Evolutionary conservation across 140 eudicot genomes (phyloP).

Genomic region (Cichorium intybus): DNA sequence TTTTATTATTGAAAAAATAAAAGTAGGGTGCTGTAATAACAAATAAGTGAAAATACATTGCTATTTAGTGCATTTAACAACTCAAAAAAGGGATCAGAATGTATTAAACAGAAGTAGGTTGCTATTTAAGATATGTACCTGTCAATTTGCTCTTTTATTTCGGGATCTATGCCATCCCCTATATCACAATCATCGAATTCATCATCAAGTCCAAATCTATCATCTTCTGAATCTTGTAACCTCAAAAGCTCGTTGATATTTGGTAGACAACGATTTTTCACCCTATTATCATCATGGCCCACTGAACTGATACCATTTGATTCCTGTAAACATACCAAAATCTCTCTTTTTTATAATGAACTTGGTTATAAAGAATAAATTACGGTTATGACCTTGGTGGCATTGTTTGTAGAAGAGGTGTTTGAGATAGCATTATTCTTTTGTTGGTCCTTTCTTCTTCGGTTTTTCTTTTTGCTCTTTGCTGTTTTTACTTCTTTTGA

Average conservation of each 20-base stretch:
- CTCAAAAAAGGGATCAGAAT: neutral
- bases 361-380: neutral
- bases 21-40: too few species aligned
- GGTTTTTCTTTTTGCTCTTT: slow-evolving; percentile 81
- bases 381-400: slow-evolving; percentile 24
- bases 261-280: slow-evolving; percentile 29
- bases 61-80: too few species aligned
- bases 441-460: slow-evolving; percentile 76
- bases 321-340: slow-evolving; percentile 43
- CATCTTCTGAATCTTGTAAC: slow-evolving; percentile 51
- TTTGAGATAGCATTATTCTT: slow-evolving; percentile 30
- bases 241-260: slow-evolving; percentile 32
- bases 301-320: slow-evolving; percentile 37
- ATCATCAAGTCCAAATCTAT: slow-evolving; percentile 50
- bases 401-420: slow-evolving; percentile 39
- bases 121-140: slow-evolving; percentile 37
- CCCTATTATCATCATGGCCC: slow-evolving; percentile 30
- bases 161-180: slow-evolving; percentile 80
- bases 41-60: too few species aligned
- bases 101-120: neutral
- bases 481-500: slow-evolving; percentile 63
- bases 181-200: slow-evolving; percentile 76
- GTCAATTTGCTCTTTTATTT: slow-evolving; percentile 65
- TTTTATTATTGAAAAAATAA: too few species aligned
- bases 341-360: neutral